A percentile compares a stretch with the other conserved stretches of the same genome.
These are phyloP conservation scores for Fusarium sp. DNA, from an alignment of 2,329 filamentous ascomycete species.

Conservation along the genomic window DNA sequence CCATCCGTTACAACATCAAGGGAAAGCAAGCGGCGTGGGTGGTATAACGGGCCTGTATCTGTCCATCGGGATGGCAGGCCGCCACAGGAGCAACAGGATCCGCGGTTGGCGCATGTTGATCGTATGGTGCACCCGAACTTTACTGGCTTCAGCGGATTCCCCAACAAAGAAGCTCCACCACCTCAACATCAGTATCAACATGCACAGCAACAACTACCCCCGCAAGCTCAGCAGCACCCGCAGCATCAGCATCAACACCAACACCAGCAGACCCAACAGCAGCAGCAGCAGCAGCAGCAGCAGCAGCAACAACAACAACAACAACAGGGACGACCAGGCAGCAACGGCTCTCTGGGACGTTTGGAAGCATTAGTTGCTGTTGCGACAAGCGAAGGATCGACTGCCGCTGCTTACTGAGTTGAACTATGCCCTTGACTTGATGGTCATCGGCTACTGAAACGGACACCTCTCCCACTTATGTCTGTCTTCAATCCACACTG, in stretches of 20 bases:
- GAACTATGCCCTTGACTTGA: neutral
- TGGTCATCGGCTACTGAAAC: neutral
- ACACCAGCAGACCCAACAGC: constrained; percentile 40
- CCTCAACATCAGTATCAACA: constrained; percentile 45
- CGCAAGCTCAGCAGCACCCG: constrained; percentile 29
- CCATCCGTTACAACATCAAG: constrained; percentile 66
- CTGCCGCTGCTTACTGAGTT: constrained; percentile 53
- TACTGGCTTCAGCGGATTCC: constrained; percentile 63
- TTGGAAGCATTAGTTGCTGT: constrained; percentile 58
- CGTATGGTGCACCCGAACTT: constrained; percentile 69
- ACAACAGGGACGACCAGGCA: constrained; percentile 46
- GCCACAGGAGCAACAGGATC: constrained; percentile 44
- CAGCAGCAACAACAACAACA: constrained; percentile 47
- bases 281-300: constrained; percentile 30
- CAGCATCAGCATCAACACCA: constrained; percentile 31
- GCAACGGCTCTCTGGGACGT: constrained; percentile 50
- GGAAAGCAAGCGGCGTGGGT: constrained; percentile 74
- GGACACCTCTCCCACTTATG: too few species aligned
- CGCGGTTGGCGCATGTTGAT: constrained; percentile 59
- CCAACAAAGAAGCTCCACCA: constrained; percentile 48
- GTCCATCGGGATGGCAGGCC: constrained; percentile 52
- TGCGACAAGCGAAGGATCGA: constrained; percentile 57
- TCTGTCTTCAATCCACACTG: neutral
- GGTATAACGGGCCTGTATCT: constrained; percentile 71
- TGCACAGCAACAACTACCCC: constrained; percentile 1